Base-by-base conservation (phyloP, 441 rosid species). In the Isatis lusitanica region DNA sequence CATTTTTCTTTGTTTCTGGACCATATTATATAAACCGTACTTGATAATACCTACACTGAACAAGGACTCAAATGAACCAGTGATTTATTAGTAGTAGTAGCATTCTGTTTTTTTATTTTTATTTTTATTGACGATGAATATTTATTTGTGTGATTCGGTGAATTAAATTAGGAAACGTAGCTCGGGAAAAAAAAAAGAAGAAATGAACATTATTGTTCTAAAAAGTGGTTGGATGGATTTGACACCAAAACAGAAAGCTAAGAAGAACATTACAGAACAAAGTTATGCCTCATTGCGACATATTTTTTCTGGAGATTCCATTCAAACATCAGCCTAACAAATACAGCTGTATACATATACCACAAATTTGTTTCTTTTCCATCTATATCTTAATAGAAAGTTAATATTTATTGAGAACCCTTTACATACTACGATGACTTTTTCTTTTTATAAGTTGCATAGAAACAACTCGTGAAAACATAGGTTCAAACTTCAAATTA, bases 181-280 rank as follows among this genome's bases (percentile, higher is more conserved):
- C 63, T 59, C 56, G 1, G n/a, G n/a, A 18, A 39, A 38, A 12
- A 48, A 61, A 26, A 4, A 26, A 26, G 2, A 66, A 46, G 33
- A 56, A 65, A 73, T 46, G 12, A 50, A 60, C 68, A 74, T 68
- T 74, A 59, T 50, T 74, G 71, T 26, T 52, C 58, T 12, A 17
- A 17, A 68, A 57, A 47, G 71, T 70, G 0, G 44, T 39, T 70
- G 60, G 79, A 76, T 76, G 60, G 79, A 76, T 76, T 69, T 70
- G 79, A 76, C 79, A 76, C 71, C 79, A 70, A 63, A 70, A 70
- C 36, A 63, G 47, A 76, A 76, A 75, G 79, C 39, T 68, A 55
- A 55, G 58, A 61, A 61, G 74, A 75, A 68, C 52, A 75, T 75
- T 68, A 36, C 43, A 75, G 74, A 62, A 62, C 74, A 75, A 68